A percentile compares a stretch with the other conserved stretches of the same genome.
Conservation (phyloP, 1,284 basidiomycete species). For the Pisolithus thermaeus region DNA sequence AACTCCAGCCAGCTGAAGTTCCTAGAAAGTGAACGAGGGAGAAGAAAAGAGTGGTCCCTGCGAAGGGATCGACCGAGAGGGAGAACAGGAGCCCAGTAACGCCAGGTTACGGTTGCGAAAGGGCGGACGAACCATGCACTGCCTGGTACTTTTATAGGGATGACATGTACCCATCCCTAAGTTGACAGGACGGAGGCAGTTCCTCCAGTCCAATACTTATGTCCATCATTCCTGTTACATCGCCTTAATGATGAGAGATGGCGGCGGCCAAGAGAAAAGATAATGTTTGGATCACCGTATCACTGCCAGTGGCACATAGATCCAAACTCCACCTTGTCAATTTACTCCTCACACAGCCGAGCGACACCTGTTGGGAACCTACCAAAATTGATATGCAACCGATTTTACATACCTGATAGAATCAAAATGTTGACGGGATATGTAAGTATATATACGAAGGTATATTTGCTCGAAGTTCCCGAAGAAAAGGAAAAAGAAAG, state of each 20-base stretch:
- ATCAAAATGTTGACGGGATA: no score
- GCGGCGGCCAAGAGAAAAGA: no score
- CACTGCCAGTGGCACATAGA: no score
- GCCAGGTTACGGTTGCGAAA: conserved; percentile 3
- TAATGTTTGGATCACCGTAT: no score
- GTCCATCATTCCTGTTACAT: not conserved
- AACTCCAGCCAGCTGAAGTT: not conserved
- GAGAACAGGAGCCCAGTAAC: conserved; percentile 3
- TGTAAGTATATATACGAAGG: no score
- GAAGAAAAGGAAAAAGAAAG: no score
- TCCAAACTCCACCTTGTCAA: no score
- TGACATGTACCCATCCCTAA: not conserved
- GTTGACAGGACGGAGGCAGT: not conserved
- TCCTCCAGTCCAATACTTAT: not conserved
- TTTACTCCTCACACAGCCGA: no score
- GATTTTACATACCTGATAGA: no score
- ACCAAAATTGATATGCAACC: no score
- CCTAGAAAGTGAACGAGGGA: not conserved
- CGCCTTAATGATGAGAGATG: not conserved
- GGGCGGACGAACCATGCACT: not conserved
- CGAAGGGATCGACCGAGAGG: not conserved
- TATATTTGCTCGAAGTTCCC: no score
- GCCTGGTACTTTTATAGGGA: not conserved
- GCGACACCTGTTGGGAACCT: no score
- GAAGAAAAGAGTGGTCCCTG: not conserved